These are phyloP conservation scores for Lactarius tabidus DNA, from an alignment of 768 basidiomycete species.

Conservation along the genomic window DNA sequence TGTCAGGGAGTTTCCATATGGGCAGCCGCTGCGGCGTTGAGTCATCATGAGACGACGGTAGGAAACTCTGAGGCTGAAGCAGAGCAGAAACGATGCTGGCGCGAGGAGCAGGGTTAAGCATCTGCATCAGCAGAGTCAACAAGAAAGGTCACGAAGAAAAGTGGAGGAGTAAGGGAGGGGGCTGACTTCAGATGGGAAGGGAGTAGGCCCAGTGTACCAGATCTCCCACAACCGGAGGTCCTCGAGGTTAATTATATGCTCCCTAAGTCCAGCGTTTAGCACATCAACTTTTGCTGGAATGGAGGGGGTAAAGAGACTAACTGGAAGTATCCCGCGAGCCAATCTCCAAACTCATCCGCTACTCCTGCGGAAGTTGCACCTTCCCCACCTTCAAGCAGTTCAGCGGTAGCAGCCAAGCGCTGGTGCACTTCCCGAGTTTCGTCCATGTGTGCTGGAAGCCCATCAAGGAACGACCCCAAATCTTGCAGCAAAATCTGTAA, in stretches of 20 bases:
- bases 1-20: slow-evolving; percentile 63
- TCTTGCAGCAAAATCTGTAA: slow-evolving; percentile 39
- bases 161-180: neutral
- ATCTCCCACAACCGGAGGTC: slow-evolving; percentile 57
- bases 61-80: slow-evolving; percentile 52
- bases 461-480: slow-evolving; percentile 39
- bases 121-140: slow-evolving; percentile 34
- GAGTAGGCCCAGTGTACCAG: slow-evolving; percentile 65
- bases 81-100: slow-evolving; percentile 59
- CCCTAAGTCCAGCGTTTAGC: slow-evolving; percentile 32
- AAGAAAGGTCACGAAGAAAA: neutral
- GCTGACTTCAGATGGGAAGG: slow-evolving; percentile 65
- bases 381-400: slow-evolving; percentile 1
- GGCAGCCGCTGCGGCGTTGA: slow-evolving; percentile 13
- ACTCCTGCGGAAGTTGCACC: slow-evolving; percentile 12
- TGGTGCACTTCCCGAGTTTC: slow-evolving; percentile 1
- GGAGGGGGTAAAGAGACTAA: slow-evolving; percentile 10
- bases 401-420: neutral
- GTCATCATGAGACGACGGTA: slow-evolving; percentile 13
- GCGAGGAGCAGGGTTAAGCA: slow-evolving; percentile 67
- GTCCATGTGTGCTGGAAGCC: slow-evolving; percentile 23
- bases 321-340: slow-evolving; percentile 38
- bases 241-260: slow-evolving; percentile 45
- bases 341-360: slow-evolving; percentile 39
- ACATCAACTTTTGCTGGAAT: neutral